These are phyloP conservation scores for Eimeria praecox DNA, from an alignment of 169 alveolate genomes.

Conservation along the genomic window DNA sequence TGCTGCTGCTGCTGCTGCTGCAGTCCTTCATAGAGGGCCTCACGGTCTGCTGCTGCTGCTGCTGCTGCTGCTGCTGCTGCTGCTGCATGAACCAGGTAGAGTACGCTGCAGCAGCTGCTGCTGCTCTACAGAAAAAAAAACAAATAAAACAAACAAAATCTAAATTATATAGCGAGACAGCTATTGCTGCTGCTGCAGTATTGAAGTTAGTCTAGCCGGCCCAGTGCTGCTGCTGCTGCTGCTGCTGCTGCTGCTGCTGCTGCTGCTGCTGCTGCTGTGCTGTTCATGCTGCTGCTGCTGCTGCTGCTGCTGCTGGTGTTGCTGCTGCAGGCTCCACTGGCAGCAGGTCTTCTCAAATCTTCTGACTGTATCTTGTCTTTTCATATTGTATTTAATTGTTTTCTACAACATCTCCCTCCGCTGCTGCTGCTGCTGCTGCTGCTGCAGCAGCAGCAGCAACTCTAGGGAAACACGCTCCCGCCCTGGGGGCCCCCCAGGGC, in stretches of 20 bases:
- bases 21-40: background rate
- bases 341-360: background rate
- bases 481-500: constrained; percentile 39
- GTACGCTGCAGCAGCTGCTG: constrained; percentile 1
- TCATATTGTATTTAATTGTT: background rate
- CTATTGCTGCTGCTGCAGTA: background rate
- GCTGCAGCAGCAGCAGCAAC: constrained; percentile 33
- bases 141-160: background rate
- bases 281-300: background rate
- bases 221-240: background rate
- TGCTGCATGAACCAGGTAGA: background rate
- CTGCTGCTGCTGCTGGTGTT: background rate
- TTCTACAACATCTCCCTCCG: background rate
- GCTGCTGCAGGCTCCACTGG: background rate
- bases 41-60: constrained; percentile 8
- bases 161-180: background rate
- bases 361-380: background rate
- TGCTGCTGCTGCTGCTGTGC: background rate
- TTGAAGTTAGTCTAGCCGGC: background rate
- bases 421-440: constrained; percentile 18
- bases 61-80: constrained; percentile 3
- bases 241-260: constrained; percentile 20
- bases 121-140: background rate
- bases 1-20: background rate
- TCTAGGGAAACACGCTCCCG: background rate